These are phyloP conservation scores for Plasmodium malariae DNA, from an alignment of 169 alveolate species.

Conservation along the genomic window DNA sequence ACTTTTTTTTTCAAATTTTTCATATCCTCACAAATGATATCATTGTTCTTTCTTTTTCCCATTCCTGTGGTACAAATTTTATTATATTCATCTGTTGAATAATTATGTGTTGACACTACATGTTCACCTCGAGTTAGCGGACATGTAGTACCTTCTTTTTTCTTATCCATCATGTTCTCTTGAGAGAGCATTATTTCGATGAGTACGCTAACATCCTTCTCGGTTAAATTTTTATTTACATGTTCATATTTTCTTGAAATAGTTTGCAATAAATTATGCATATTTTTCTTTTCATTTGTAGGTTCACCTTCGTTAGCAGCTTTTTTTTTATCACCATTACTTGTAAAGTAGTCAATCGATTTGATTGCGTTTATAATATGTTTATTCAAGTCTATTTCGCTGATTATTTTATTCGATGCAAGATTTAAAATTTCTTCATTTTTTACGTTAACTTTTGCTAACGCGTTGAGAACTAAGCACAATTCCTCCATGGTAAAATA, in stretches of 20 bases:
- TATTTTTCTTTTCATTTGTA: neutral
- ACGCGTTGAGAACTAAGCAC: slow-evolving; percentile 52
- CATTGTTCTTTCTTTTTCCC: neutral
- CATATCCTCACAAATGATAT: neutral
- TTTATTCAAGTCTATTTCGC: slow-evolving; percentile 11
- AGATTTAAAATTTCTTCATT: slow-evolving; percentile 51
- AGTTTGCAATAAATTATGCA: neutral
- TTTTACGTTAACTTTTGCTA: slow-evolving; percentile 52
- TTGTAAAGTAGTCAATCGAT: neutral
- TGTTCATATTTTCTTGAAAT: neutral
- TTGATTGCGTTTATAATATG: slow-evolving; percentile 34
- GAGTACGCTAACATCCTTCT: slow-evolving; percentile 47
- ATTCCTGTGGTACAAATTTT: too few species aligned
- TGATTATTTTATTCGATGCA: slow-evolving; percentile 34
- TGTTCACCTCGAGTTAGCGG: too few species aligned
- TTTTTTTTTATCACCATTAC: neutral
- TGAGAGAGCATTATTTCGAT: slow-evolving; percentile 21
- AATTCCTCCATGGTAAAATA: slow-evolving; percentile 51
- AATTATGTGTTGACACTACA: too few species aligned
- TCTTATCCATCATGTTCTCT: neutral
- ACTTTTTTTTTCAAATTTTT: slow-evolving; percentile 5
- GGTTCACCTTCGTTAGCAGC: neutral
- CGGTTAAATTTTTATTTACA: slow-evolving; percentile 22
- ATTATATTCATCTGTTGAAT: too few species aligned
- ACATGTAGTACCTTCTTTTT: neutral